phyloP scores from a whole-genome alignment of 257 asterid genomes.

The Anisodus tanguticus region DNA sequence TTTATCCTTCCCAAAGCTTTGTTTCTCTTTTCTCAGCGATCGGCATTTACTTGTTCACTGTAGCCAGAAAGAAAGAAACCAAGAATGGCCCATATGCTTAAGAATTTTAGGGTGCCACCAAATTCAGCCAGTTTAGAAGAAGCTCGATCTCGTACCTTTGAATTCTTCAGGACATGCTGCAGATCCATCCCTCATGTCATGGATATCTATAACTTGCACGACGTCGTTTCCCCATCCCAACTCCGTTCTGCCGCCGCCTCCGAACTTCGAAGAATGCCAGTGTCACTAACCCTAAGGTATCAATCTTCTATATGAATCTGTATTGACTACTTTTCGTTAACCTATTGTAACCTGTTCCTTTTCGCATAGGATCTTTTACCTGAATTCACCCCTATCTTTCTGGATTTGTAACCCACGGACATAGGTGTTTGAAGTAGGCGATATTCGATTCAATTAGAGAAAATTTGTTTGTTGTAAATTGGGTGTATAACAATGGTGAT shows the following conservation, averaged over 20 bases:
- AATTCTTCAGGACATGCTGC: conserved; percentile 81
- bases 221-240: conserved; percentile 69
- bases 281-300: conserved; percentile 76
- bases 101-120: conserved; percentile 70
- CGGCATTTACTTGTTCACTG: neutral
- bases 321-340: no score
- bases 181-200: conserved; percentile 84
- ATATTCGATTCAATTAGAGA: neutral
- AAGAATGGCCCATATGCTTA: conserved; percentile 46
- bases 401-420: neutral
- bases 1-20: neutral
- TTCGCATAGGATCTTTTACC: no score
- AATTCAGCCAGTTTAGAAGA: conserved; percentile 72
- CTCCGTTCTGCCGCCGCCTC: conserved; percentile 74
- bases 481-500: neutral
- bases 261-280: conserved; percentile 78
- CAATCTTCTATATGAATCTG: neutral
- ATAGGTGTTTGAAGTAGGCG: neutral
- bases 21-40: neutral
- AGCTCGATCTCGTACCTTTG: conserved; percentile 76
- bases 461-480: neutral
- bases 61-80: conserved; percentile 16
- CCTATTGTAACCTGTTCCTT: no score
- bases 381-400: neutral
- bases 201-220: conserved; percentile 74